Conservation (phyloP, 306 rosid species). For the Casuarina glauca region DNA sequence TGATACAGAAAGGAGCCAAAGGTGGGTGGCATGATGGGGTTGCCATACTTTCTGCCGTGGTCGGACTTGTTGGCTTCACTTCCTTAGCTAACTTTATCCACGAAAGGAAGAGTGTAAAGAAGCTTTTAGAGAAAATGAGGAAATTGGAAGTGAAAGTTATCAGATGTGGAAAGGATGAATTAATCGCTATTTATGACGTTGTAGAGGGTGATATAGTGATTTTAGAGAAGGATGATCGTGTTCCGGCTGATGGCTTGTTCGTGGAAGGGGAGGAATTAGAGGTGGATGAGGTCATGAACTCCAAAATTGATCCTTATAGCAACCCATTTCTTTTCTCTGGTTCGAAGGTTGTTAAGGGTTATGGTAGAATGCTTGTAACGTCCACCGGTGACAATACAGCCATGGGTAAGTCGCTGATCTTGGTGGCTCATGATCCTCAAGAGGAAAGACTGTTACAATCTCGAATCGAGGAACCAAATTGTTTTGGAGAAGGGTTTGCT, state of each 20-base stretch:
- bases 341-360: conserved; percentile 50
- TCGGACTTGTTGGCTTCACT: conserved; percentile 38
- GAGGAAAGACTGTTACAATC: conserved; percentile 36
- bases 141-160: conserved; percentile 29
- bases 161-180: neutral
- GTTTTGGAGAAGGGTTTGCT: conserved; percentile 35
- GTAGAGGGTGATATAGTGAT: conserved; percentile 41
- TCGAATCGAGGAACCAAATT: conserved; percentile 44
- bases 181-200: conserved; percentile 28
- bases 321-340: conserved; percentile 60
- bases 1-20: conserved; percentile 46
- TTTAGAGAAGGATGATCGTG: conserved; percentile 38
- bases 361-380: conserved; percentile 54
- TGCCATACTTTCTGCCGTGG: conserved; percentile 38
- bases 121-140: conserved; percentile 25
- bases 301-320: conserved; percentile 17
- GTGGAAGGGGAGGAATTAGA: conserved; percentile 20
- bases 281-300: conserved; percentile 29
- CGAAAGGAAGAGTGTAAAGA: conserved; percentile 27
- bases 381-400: conserved; percentile 29
- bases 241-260: conserved; percentile 68
- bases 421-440: conserved; percentile 1
- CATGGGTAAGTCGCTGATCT: conserved; percentile 21
- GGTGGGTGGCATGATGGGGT: conserved; percentile 67
- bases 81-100: conserved; percentile 30